Conservation (phyloP, 768 basidiomycete species). For the Mycena latifolia region DNA sequence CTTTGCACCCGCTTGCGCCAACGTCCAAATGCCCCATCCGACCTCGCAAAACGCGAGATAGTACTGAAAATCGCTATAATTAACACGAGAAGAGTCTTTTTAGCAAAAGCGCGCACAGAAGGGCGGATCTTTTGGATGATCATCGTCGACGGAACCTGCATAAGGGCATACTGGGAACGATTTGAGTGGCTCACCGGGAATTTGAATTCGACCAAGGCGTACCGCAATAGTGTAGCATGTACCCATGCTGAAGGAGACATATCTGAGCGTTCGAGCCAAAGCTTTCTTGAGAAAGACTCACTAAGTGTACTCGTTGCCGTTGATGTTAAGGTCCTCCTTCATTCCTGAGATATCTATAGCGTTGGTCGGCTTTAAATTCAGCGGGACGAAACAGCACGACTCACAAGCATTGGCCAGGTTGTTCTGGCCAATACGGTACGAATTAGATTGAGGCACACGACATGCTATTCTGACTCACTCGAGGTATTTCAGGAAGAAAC, state of each 20-base stretch:
- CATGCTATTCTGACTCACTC: no score
- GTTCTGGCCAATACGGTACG: slow-evolving; percentile 23
- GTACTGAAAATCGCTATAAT: slow-evolving; percentile 5
- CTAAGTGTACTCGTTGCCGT: slow-evolving; percentile 42
- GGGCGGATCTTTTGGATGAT: slow-evolving; percentile 40
- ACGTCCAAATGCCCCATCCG: slow-evolving; percentile 43
- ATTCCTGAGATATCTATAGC: slow-evolving; percentile 36
- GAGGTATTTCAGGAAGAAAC: slow-evolving; percentile 43
- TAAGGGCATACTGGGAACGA: slow-evolving; percentile 29
- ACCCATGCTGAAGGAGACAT: no score
- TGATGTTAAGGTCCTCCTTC: slow-evolving; percentile 41
- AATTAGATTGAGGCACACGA: no score
- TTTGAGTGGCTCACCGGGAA: no score
- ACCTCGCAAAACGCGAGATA: slow-evolving; percentile 39
- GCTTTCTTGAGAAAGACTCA: no score
- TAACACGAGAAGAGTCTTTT: neutral
- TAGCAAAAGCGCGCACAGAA: slow-evolving; percentile 16
- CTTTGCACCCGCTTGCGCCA: slow-evolving; percentile 41
- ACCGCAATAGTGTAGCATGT: slow-evolving; percentile 43
- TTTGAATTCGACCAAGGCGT: neutral
- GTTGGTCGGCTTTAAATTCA: neutral
- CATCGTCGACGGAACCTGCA: slow-evolving; percentile 41
- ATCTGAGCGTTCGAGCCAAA: no score
- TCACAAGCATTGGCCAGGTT: slow-evolving; percentile 42
- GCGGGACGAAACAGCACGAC: neutral